Evolutionary conservation across 2,329 filamentous ascomycete species (phyloP).

Genomic region (Periconia digitata): DNA sequence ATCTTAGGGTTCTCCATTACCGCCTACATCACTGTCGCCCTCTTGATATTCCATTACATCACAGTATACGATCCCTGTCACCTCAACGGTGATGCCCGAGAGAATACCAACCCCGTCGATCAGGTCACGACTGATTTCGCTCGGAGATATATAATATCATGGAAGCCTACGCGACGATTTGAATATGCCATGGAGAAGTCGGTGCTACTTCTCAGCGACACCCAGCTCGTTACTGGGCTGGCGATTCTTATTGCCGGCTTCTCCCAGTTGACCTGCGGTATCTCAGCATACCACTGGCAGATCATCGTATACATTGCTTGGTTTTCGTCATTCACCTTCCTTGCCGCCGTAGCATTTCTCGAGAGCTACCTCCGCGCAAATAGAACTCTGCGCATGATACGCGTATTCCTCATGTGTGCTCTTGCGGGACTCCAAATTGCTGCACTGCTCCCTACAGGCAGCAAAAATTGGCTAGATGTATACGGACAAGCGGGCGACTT

Average conservation of each 20-base stretch:
- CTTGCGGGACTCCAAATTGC: conserved; percentile 19
- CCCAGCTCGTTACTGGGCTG: conserved; percentile 27
- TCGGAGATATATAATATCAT: conserved; percentile 14
- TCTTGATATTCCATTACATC: conserved; percentile 18
- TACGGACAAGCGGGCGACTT: conserved; percentile 16
- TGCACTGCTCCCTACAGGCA: conserved; percentile 25
- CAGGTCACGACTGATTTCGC: conserved; percentile 14
- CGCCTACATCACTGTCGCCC: conserved; percentile 23
- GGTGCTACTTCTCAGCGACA: conserved; percentile 29
- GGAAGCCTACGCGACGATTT: conserved; percentile 23
- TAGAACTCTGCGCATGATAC: conserved; percentile 19
- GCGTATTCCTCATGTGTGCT: conserved; percentile 22
- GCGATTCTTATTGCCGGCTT: conserved; percentile 22
- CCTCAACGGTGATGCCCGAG: conserved; percentile 1
- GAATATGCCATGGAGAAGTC: conserved; percentile 31
- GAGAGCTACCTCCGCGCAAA: conserved; percentile 23
- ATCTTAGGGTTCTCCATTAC: conserved; percentile 29
- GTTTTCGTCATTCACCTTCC: conserved; percentile 25
- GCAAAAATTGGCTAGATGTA: conserved; percentile 23
- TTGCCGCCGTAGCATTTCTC: conserved; percentile 22
- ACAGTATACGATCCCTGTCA: conserved; percentile 15
- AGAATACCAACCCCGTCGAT: conserved; percentile 19
- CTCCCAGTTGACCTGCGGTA: conserved; percentile 24
- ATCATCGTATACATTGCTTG: conserved; percentile 29
- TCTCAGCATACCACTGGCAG: conserved; percentile 31